These are phyloP conservation scores for Mycena chlorophos DNA, from an alignment of 768 basidiomycete species.

Conservation along the genomic window DNA sequence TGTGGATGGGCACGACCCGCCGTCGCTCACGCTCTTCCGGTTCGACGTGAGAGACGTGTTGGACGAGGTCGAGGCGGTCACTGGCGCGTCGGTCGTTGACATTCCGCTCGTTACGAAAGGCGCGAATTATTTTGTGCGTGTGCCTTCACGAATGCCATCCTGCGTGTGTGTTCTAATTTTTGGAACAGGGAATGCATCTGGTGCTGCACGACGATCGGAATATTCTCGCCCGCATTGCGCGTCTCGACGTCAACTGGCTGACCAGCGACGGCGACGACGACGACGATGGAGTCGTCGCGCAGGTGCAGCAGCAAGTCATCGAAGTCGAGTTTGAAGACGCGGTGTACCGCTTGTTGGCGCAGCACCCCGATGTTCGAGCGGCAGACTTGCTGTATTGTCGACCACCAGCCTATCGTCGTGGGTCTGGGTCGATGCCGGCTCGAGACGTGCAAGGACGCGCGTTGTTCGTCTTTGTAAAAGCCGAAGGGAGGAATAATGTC, in stretches of 20 bases:
- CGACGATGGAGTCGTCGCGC: not conserved
- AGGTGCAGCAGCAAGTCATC: not conserved
- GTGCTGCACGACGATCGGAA: slow-evolving; percentile 1
- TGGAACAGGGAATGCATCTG: slow-evolving; percentile 12
- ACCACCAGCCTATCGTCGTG: not conserved
- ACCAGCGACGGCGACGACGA: not conserved
- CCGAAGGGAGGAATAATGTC: slow-evolving; percentile 8
- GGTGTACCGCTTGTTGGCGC: slow-evolving; percentile 4
- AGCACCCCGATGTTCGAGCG: not conserved
- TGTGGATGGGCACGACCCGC: not conserved
- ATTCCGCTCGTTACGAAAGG: slow-evolving; percentile 14
- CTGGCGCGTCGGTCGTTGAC: slow-evolving; percentile 1
- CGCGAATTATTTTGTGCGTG: slow-evolving; percentile 14
- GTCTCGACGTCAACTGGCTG: slow-evolving; percentile 12
- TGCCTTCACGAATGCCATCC: not conserved
- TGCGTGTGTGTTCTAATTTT: not conserved
- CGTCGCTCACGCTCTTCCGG: slow-evolving; percentile 7
- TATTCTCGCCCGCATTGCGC: slow-evolving; percentile 4
- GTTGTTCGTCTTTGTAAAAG: slow-evolving; percentile 12
- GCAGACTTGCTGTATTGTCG: slow-evolving; percentile 7
- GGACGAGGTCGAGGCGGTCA: slow-evolving; percentile 5
- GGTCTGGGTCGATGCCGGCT: not conserved
- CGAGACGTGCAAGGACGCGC: slow-evolving; percentile 7
- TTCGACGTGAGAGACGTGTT: slow-evolving; percentile 8
- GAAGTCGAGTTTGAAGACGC: slow-evolving; percentile 14